Evolutionary conservation across 2,329 filamentous ascomycete genomes (phyloP).

Genomic region (Coccinonectria pachysandricola): DNA sequence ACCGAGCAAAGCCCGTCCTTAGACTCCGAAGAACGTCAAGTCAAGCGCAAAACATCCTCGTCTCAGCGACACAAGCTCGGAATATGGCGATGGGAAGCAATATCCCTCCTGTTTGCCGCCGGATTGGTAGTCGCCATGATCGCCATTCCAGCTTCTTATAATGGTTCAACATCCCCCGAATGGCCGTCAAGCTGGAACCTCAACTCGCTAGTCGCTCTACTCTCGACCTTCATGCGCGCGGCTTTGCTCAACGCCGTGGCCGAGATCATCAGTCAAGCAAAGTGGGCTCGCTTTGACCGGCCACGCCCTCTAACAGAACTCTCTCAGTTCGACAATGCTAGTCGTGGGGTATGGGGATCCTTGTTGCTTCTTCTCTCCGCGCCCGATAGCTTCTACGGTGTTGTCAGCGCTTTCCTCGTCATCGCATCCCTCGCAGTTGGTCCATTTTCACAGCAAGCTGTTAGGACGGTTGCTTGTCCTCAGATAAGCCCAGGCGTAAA

Average conservation of each 20-base stretch:
- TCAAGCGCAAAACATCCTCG: too few relatives aligned
- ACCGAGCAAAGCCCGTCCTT: too few relatives aligned
- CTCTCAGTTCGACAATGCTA: conserved; percentile 22
- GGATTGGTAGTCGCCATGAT: neutral
- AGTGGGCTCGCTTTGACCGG: conserved; percentile 23
- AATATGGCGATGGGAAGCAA: too few relatives aligned
- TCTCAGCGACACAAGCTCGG: too few relatives aligned
- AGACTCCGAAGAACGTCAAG: too few relatives aligned
- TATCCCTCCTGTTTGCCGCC: too few relatives aligned
- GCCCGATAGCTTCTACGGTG: conserved; percentile 5
- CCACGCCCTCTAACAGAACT: conserved; percentile 18
- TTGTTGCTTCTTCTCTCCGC: conserved; percentile 11
- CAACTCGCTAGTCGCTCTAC: conserved; percentile 11
- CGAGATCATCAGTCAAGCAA: conserved; percentile 22
- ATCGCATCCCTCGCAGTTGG: conserved; percentile 19
- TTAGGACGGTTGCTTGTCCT: conserved; percentile 13
- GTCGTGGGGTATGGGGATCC: conserved; percentile 18
- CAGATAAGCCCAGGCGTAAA: conserved; percentile 9
- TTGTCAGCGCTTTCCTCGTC: conserved; percentile 13
- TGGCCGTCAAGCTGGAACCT: conserved; percentile 16
- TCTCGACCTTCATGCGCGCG: conserved; percentile 6
- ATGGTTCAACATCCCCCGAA: conserved; percentile 4
- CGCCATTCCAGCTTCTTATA: neutral
- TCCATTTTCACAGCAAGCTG: conserved; percentile 22
- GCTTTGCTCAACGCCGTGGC: conserved; percentile 18